Percentiles rank a stretch among this genome's conserved stretches.
These are phyloP conservation scores for Tribonema minus DNA, from an alignment of 108 stramenopile species.

Conservation along the genomic window DNA sequence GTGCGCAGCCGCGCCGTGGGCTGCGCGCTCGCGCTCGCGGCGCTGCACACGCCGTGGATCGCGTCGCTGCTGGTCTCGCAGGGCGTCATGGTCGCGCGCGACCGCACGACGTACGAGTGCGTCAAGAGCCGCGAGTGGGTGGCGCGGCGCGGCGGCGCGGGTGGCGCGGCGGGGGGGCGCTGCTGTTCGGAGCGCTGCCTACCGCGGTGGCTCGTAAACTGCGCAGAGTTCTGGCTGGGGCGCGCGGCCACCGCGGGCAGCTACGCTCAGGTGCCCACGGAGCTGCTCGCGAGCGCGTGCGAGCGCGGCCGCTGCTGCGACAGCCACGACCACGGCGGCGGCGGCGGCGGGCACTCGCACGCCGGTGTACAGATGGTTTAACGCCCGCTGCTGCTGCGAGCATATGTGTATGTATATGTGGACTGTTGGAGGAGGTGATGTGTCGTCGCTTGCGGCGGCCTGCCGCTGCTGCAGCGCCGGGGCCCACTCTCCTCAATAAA, in stretches of 20 bases:
- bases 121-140: constrained; percentile 38
- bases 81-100: constrained; percentile 4
- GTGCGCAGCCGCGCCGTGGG: neutral
- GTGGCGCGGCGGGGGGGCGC: neutral
- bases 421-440: no score
- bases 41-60: constrained; percentile 25
- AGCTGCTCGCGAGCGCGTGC: constrained; percentile 7
- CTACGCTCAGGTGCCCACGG: constrained; percentile 22
- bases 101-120: constrained; percentile 36
- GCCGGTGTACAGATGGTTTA: no score
- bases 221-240: constrained; percentile 12
- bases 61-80: constrained; percentile 22
- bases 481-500: no score
- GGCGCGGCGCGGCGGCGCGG: neutral
- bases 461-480: no score
- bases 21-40: neutral
- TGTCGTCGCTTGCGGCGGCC: no score
- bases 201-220: constrained; percentile 11
- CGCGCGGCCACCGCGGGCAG: neutral
- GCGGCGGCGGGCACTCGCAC: neutral
- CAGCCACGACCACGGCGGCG: neutral
- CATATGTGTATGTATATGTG: no score
- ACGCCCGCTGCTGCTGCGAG: no score
- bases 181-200: constrained; percentile 12
- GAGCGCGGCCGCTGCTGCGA: no score